Conservation (phyloP, 768 basidiomycete genomes). For the Amanita inopinata region DNA sequence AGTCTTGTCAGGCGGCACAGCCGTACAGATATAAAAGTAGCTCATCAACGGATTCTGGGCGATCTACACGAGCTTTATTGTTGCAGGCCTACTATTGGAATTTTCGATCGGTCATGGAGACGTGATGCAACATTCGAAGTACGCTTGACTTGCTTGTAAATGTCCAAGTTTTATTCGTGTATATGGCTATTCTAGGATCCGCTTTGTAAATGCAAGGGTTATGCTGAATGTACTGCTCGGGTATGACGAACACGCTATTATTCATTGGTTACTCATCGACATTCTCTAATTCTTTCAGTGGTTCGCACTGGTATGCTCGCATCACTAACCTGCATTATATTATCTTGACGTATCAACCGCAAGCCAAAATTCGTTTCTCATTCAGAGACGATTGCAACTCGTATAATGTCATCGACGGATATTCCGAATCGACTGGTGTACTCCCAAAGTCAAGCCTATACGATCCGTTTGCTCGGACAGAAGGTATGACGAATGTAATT, state of each 20-base stretch:
- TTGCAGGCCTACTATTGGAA: conserved; percentile 39
- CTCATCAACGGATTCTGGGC: conserved; percentile 40
- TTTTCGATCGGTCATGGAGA: conserved; percentile 43
- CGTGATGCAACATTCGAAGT: conserved; percentile 51
- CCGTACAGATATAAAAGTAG: conserved; percentile 28
- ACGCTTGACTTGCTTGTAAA: neutral
- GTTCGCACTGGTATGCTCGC: conserved; percentile 46
- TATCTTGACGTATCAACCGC: too few species aligned
- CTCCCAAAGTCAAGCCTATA: conserved; percentile 53
- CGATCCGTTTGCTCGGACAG: conserved; percentile 35
- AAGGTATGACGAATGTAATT: conserved; percentile 35
- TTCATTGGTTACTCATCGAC: neutral
- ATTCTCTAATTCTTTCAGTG: conserved; percentile 23
- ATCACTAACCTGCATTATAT: too few species aligned
- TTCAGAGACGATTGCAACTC: conserved; percentile 38
- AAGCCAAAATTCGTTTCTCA: conserved; percentile 49
- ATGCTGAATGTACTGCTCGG: conserved; percentile 42
- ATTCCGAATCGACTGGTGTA: conserved; percentile 53
- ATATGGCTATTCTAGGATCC: conserved; percentile 31
- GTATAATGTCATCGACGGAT: conserved; percentile 50
- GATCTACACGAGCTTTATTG: conserved; percentile 52
- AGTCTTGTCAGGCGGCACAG: conserved; percentile 24
- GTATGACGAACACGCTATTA: conserved; percentile 29
- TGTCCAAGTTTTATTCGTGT: neutral
- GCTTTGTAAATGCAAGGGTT: conserved; percentile 37